Conservation (phyloP, 331 rosid species). For the Ulmus americana region DNA sequence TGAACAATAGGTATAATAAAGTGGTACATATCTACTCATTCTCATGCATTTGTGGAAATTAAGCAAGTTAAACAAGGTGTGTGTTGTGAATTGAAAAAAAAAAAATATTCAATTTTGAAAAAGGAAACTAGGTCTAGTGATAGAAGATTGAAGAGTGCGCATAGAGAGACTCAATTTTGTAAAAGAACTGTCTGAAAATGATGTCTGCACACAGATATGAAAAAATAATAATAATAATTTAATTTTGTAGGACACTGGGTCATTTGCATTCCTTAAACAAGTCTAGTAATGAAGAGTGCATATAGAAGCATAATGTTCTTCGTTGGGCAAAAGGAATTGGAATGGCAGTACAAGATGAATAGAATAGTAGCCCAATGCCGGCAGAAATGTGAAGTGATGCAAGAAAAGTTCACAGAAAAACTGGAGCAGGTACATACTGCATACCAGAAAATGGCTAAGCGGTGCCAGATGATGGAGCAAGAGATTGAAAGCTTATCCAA, state of each 20-base stretch:
- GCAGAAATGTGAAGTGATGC: slow-evolving; percentile 90
- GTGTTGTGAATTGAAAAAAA: no score
- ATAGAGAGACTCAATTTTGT: no score
- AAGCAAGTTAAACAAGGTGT: not conserved
- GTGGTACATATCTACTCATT: slow-evolving; percentile 10
- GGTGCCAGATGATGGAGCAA: slow-evolving; percentile 87
- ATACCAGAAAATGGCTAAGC: slow-evolving; percentile 83
- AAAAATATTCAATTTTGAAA: no score
- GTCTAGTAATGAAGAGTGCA: slow-evolving; percentile 79
- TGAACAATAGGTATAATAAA: slow-evolving; percentile 4
- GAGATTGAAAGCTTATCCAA: slow-evolving; percentile 80
- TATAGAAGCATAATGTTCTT: slow-evolving; percentile 89
- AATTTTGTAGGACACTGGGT: slow-evolving; percentile 12
- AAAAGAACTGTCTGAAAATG: not conserved
- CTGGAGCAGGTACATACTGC: slow-evolving; percentile 83
- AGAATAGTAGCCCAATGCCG: slow-evolving; percentile 69
- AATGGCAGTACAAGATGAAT: slow-evolving; percentile 87
- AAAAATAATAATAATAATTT: not conserved
- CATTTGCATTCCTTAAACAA: slow-evolving; percentile 38
- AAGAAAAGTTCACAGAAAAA: slow-evolving; percentile 85
- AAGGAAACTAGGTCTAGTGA: no score
- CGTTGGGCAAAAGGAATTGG: slow-evolving; percentile 86
- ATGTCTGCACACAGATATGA: not conserved
- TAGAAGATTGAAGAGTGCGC: no score
- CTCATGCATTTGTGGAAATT: not conserved